phyloP scores from a whole-genome alignment of 805 yeast species.

The Ogataea degrootiae region DNA sequence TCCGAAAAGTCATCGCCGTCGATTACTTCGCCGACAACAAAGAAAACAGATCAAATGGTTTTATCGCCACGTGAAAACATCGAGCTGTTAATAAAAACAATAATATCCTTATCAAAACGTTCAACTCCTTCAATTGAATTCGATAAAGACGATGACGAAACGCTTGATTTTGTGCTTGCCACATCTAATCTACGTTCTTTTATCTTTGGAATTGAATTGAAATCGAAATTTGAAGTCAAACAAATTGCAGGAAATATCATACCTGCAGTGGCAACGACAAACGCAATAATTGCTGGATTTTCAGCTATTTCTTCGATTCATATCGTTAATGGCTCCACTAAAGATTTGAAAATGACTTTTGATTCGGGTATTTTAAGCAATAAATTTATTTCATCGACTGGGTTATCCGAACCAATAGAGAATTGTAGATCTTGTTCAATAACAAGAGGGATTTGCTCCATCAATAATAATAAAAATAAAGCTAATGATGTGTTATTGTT shows the following conservation, averaged over 20 bases:
- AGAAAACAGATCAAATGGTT: constrained; percentile 30
- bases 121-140: constrained; percentile 45
- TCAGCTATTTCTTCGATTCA: constrained; percentile 69
- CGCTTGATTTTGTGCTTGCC: constrained; percentile 81
- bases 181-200: constrained; percentile 74
- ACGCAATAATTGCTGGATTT: constrained; percentile 91
- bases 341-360: constrained; percentile 43
- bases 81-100: constrained; percentile 48
- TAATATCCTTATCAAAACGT: constrained; percentile 48
- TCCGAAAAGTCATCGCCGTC: neutral
- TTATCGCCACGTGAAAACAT: constrained; percentile 68
- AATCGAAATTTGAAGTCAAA: constrained; percentile 81
- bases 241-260: constrained; percentile 97
- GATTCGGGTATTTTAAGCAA: constrained; percentile 49
- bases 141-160: constrained; percentile 94
- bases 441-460: constrained; percentile 44
- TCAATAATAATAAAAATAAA: constrained; percentile 27
- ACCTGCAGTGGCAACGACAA: constrained; percentile 97
- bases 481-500: constrained; percentile 27
- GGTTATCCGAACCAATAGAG: constrained; percentile 56
- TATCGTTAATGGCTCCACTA: constrained; percentile 23
- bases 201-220: constrained; percentile 64
- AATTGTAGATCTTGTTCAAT: constrained; percentile 67
- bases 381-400: constrained; percentile 59
- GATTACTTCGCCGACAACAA: neutral